Evolutionary conservation across 352 stramenopile species (phyloP).

Genomic region (Plasmopara muralis): DNA sequence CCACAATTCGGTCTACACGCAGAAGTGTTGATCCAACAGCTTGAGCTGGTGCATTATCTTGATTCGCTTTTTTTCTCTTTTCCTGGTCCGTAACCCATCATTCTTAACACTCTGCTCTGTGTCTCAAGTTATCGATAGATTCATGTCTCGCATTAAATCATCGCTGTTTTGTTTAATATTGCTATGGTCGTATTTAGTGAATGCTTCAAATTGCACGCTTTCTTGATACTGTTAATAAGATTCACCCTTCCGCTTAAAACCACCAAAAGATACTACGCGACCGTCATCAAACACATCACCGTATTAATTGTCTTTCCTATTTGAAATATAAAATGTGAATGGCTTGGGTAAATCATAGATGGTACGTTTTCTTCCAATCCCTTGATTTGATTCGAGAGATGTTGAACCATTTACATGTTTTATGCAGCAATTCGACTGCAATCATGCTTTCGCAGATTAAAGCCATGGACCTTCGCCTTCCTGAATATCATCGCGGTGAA

Average conservation of each 20-base stretch:
- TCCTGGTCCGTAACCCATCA: slow-evolving; percentile 2
- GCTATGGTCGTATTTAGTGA: too few species aligned
- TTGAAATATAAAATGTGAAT: neutral
- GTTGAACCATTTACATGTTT: slow-evolving; percentile 2
- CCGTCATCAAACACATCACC: too few species aligned
- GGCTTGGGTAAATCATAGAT: slow-evolving; percentile 4
- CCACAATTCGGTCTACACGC: slow-evolving; percentile 2
- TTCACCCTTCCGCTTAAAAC: too few species aligned
- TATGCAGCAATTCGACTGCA: slow-evolving; percentile 8
- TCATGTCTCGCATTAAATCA: neutral
- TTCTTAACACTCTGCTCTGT: neutral
- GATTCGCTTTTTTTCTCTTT: slow-evolving; percentile 3
- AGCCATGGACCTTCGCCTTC: slow-evolving; percentile 1
- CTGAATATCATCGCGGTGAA: neutral
- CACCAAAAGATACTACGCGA: too few species aligned
- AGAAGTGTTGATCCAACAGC: neutral
- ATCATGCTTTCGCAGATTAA: slow-evolving; percentile 3
- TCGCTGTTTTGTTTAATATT: slow-evolving; percentile 3
- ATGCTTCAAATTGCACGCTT: too few species aligned
- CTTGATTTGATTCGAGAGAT: neutral
- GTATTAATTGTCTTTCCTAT: neutral
- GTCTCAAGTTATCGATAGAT: neutral
- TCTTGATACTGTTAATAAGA: neutral
- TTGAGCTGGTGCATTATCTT: neutral
- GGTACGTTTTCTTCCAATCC: slow-evolving; percentile 5